Base-by-base conservation (phyloP, 2,329 filamentous ascomycete genomes). In the Clathrospora elynae region DNA sequence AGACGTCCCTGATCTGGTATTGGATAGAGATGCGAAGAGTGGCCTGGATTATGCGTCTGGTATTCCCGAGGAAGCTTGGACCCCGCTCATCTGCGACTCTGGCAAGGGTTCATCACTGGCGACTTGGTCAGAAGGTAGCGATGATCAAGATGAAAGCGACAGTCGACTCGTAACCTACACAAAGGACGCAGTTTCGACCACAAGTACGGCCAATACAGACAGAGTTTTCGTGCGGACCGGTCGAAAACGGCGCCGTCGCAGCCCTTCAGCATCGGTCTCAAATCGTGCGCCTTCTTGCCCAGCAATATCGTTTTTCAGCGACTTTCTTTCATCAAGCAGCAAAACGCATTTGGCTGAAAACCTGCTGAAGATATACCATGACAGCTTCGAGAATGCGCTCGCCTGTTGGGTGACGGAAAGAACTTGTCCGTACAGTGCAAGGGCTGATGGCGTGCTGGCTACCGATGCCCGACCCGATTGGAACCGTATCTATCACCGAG, bases 331-430 rank as follows among this genome's bases (percentile, higher is more conserved):
- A 13, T 57, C 66, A 24, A 66, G 59, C 32, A 70, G 70, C 36
- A 72, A 66, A 19, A 62, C 61, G 5, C 61, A 74, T 17, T 71
- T 79, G 41, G 72, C 72, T 1, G 67, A 74, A 26, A 71, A 63
- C 10, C 62, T 79, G 12, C 61, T 79, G 35, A 71, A 70, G 30
- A 74, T 80, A 22, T 81, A 80, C 54, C 78, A 80, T 50, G 77
- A 80, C 48, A 78, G 76, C 19, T 68, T 80, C 49, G 78, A 80
- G 49, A 75, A 78, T 51, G 76, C 74, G 9, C 60, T 80, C 5
- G 75, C 76, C 2, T 80, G 78, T 54, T 81, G 78, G 78, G 52
- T 80, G 12, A 78, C 76, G 0, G 78, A 80, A 46, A 69, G 72
- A 32, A 80, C 76, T 2, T 81, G 78, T 39, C 78, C 78, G 1